Evolutionary conservation across 2,329 filamentous ascomycete species (phyloP).

Genomic region (Beauveria australis): DNA sequence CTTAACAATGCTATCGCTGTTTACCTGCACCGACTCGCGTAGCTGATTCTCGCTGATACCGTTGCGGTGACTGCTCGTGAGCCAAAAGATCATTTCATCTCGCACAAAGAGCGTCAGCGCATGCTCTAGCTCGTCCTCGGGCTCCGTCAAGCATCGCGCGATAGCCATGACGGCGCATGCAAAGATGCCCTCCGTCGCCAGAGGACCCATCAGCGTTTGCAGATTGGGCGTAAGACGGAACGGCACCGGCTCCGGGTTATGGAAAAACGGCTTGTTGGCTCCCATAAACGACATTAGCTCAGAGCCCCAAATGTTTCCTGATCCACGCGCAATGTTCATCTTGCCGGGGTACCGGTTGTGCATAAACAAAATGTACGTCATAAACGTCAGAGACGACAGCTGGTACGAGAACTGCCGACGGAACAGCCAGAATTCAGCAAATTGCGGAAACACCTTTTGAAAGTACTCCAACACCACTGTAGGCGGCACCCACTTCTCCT

Average conservation of each 20-base stretch:
- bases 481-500: conserved; percentile 84
- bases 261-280: conserved; percentile 75
- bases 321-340: conserved; percentile 78
- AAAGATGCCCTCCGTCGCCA: conserved; percentile 94
- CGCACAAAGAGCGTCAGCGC: conserved; percentile 90
- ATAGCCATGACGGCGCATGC: conserved; percentile 95
- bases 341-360: conserved; percentile 93
- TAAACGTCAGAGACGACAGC: conserved; percentile 88
- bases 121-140: conserved; percentile 84
- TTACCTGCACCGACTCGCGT: conserved; percentile 71
- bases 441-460: conserved; percentile 78
- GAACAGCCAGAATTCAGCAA: conserved; percentile 97
- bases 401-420: conserved; percentile 94
- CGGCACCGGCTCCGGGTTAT: conserved; percentile 90
- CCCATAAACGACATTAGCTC: conserved; percentile 91
- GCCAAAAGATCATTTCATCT: conserved; percentile 98
- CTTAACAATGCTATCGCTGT: conserved; percentile 88
- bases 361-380: conserved; percentile 98
- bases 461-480: conserved; percentile 83
- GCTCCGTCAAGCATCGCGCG: conserved; percentile 85
- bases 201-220: conserved; percentile 89
- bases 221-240: conserved; percentile 97
- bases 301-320: conserved; percentile 92
- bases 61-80: conserved; percentile 65
- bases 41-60: conserved; percentile 54